These are phyloP conservation scores for Globisporangium mamillatum DNA, from an alignment of 352 stramenopile genomes.

Conservation along the genomic window DNA sequence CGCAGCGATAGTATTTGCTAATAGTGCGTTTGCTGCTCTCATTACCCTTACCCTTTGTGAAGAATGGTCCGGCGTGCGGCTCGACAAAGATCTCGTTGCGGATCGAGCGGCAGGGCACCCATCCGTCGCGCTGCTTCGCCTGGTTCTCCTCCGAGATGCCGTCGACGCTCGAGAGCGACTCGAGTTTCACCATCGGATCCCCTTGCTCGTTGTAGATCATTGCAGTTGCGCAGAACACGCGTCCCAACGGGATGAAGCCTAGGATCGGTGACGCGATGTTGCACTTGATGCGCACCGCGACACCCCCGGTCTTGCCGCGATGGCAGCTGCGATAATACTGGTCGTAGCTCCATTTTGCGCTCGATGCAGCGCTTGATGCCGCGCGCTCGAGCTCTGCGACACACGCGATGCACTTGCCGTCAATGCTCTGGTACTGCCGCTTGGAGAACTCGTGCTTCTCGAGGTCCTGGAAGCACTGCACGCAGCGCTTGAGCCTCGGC, in stretches of 20 bases:
- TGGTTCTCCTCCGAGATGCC: conserved; percentile 20
- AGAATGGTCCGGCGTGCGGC: conserved; percentile 45
- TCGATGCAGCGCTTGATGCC: conserved; percentile 22
- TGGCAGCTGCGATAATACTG: conserved; percentile 67
- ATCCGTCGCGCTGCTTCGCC: conserved; percentile 34
- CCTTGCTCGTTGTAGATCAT: conserved; percentile 72
- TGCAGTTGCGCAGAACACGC: conserved; percentile 55
- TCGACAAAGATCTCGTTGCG: conserved; percentile 76
- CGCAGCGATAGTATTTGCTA: conserved; percentile 53
- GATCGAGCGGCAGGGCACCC: conserved; percentile 71
- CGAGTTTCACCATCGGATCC: conserved; percentile 70
- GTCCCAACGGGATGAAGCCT: conserved; percentile 56
- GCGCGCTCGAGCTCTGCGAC: conserved; percentile 48
- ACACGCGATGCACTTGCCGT: conserved; percentile 62
- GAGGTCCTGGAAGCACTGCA: conserved; percentile 77
- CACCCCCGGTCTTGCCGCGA: conserved; percentile 61
- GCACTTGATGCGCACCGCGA: conserved; percentile 58
- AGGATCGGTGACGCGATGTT: conserved; percentile 70
- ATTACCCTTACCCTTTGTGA: neutral
- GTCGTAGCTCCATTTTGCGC: conserved; percentile 62
- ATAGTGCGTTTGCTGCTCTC: neutral
- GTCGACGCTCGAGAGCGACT: conserved; percentile 38
- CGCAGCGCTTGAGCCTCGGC: conserved; percentile 52
- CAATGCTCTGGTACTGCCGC: conserved; percentile 56
- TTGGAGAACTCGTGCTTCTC: conserved; percentile 64